These are phyloP conservation scores for Phaeosphaeriaceae sp. DNA, from an alignment of 2,329 filamentous ascomycete genomes.

Conservation along the genomic window DNA sequence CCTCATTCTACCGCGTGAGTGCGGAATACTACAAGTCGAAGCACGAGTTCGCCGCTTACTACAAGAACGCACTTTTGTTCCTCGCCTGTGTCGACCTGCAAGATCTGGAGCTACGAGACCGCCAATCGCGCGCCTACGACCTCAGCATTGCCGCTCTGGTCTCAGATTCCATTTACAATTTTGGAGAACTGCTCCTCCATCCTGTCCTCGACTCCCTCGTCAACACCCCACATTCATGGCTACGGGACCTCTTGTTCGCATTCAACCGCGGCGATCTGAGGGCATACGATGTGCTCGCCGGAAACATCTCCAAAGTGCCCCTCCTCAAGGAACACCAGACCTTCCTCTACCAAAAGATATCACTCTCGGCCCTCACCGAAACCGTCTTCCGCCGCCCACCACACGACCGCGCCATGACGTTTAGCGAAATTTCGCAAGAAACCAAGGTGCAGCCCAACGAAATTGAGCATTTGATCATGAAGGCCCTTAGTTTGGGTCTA, in stretches of 20 bases:
- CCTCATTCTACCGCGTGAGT: constrained; percentile 93
- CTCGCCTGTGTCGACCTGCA: constrained; percentile 91
- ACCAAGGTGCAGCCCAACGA: constrained; percentile 90
- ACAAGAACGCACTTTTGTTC: constrained; percentile 96
- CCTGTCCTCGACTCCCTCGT: constrained; percentile 88
- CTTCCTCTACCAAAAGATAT: constrained; percentile 97
- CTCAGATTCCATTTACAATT: constrained; percentile 97
- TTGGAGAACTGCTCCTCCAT: constrained; percentile 96
- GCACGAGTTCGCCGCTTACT: constrained; percentile 93
- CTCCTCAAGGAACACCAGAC: constrained; percentile 79
- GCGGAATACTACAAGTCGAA: constrained; percentile 93
- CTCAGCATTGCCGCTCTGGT: constrained; percentile 90
- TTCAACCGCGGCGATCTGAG: constrained; percentile 95
- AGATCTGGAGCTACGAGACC: constrained; percentile 75
- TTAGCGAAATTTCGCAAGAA: constrained; percentile 84
- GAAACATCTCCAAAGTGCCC: constrained; percentile 79
- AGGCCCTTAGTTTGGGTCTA: constrained; percentile 91
- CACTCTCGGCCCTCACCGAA: constrained; percentile 93
- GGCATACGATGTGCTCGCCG: constrained; percentile 82
- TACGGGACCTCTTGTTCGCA: constrained; percentile 93
- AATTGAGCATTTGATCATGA: constrained; percentile 99
- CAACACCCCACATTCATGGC: constrained; percentile 79
- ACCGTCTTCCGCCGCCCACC: constrained; percentile 94
- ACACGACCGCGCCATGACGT: constrained; percentile 94
- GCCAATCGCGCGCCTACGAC: constrained; percentile 85